Conservation (phyloP, 1,139 yeast genomes). For the Candida albicans region DNA sequence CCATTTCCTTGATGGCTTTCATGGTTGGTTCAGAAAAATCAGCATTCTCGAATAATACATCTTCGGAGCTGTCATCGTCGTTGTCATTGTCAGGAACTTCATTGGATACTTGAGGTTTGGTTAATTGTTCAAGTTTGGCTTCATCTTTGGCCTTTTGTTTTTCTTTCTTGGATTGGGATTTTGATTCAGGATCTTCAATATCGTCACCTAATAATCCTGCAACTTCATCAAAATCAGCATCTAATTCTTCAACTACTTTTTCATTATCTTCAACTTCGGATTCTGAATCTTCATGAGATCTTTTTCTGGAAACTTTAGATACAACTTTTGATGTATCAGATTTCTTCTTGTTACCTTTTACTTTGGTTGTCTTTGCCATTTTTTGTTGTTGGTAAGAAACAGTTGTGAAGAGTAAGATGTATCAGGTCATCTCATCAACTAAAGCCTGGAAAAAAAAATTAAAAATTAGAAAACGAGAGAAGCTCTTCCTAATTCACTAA, state of each 20-base stretch:
- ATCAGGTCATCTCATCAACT: too few species aligned
- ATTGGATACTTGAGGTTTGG: constrained; percentile 18
- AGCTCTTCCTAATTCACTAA: too few species aligned
- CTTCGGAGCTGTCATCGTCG: constrained; percentile 31
- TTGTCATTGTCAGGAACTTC: constrained; percentile 27
- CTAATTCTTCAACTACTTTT: constrained; percentile 48
- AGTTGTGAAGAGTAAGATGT: too few species aligned
- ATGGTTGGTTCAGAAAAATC: constrained; percentile 78
- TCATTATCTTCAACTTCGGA: constrained; percentile 38
- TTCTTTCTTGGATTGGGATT: constrained; percentile 18
- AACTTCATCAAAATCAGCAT: constrained; percentile 56
- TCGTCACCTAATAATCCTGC: constrained; percentile 51
- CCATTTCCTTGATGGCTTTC: constrained; percentile 81
- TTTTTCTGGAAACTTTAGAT: constrained; percentile 8
- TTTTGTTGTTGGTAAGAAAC: constrained; percentile 1
- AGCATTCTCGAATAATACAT: constrained; percentile 45
- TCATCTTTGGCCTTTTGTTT: constrained; percentile 19
- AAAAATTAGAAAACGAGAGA: too few species aligned
- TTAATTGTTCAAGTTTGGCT: constrained; percentile 19
- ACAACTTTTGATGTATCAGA: constrained; percentile 1
- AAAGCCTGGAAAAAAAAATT: too few species aligned
- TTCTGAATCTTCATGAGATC: constrained; percentile 16
- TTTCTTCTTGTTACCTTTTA: constrained; percentile 2
- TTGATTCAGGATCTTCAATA: constrained; percentile 41
- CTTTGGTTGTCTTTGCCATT: constrained; percentile 14